Base-by-base conservation (phyloP, 2,329 filamentous ascomycete species). In the Didymella sp. region DNA sequence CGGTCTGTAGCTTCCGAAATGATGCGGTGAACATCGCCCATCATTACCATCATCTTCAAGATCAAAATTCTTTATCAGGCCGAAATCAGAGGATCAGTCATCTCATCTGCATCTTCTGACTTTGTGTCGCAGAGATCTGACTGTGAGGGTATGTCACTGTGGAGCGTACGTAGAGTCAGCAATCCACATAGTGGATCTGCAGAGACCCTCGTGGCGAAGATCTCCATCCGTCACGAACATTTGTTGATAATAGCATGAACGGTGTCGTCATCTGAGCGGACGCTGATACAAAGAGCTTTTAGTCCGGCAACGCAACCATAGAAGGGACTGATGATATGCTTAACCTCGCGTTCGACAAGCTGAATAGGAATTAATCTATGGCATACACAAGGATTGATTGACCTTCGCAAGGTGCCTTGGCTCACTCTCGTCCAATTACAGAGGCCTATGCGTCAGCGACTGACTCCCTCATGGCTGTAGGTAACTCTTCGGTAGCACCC, bases 401-500 rank as follows among this genome's bases (percentile, higher is more conserved):
- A 24, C 31, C 15, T 38, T 33, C 7, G 9, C 31, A 21, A 52
- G 25, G 25, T 37, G 28, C 15, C 25, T 31, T n/a, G 9, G 19
- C 27, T 28, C 21, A 15, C 24, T 31, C 25, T 12, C 4, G 15
- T 27, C 2, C 30, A 45, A 13, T 0, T 19, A 8, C 13, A 15
- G 4, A 25, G 7, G 12, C 40, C 40, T 44, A 57, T n/a, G 54
- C 54, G 17, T 57, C 48, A 22, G 43, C 37, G 4, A 22, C 30
- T 1, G 54, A 44, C 35, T 57, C 54, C 27, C 54, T 57, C 43
- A 49, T 12, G 9, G 43, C 48, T 21, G 48, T 57, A 6, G 54
- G 54, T 19, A 27, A 37, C 24, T 21, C 47, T 41, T 57, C 54
- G 11, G 38, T 45, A 17, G 43, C 47, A 15, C 37, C 44, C n/a